A percentile compares a stretch with the other conserved stretches of the same genome.
phyloP scores from a whole-genome alignment of 495 filamentous ascomycete genomes.

The Saxophila tyrrhenica region DNA sequence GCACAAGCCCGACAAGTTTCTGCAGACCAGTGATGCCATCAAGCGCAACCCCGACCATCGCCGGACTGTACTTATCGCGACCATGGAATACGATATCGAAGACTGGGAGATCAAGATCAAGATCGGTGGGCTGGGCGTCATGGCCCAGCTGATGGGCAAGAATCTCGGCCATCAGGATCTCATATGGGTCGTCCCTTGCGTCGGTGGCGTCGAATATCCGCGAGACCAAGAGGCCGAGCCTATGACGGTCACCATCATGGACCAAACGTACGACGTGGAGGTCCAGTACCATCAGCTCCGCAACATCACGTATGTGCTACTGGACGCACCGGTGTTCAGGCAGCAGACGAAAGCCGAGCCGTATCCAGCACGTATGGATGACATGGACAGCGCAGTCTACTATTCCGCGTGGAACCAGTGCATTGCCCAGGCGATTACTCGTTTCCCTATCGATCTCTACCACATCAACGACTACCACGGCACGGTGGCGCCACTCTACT shows the following conservation, averaged over 20 bases:
- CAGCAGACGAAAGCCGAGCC: constrained; percentile 54
- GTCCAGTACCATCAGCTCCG: constrained; percentile 52
- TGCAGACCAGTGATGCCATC: neutral
- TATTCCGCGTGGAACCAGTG: constrained; percentile 65
- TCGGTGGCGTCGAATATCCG: constrained; percentile 57
- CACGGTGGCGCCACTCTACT: constrained; percentile 57
- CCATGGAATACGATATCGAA: constrained; percentile 63
- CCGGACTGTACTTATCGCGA: constrained; percentile 50
- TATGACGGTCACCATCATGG: constrained; percentile 53
- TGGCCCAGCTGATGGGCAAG: constrained; percentile 58
- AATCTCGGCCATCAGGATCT: constrained; percentile 54
- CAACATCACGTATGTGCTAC: constrained; percentile 60
- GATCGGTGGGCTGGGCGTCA: constrained; percentile 57
- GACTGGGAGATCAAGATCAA: constrained; percentile 63
- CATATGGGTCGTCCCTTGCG: constrained; percentile 60
- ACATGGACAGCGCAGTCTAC: constrained; percentile 55
- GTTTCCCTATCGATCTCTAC: constrained; percentile 55
- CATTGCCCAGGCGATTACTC: constrained; percentile 47
- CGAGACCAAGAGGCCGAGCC: constrained; percentile 46
- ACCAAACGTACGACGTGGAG: constrained; percentile 47
- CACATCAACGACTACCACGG: constrained; percentile 76
- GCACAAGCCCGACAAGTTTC: neutral
- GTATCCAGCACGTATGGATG: constrained; percentile 61
- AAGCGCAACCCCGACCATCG: constrained; percentile 6
- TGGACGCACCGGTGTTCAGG: constrained; percentile 58